Conservation (phyloP, 2,329 filamentous ascomycete genomes). For the Fusarium acutatum region DNA sequence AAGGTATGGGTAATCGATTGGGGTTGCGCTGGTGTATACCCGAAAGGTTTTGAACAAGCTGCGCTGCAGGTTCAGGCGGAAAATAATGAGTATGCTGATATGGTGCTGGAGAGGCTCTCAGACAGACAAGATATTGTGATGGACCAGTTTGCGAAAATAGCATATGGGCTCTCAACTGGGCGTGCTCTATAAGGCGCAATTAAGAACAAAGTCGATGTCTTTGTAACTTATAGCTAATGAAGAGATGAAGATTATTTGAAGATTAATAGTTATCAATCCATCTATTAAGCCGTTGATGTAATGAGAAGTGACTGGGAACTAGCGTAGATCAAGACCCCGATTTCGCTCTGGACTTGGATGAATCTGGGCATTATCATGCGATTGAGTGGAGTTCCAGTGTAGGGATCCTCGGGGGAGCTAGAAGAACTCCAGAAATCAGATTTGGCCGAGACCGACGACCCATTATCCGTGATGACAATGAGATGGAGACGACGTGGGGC, state of each 20-base stretch:
- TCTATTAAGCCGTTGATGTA: rapidly evolving
- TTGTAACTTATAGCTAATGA: rapidly evolving
- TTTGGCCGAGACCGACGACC: not conserved
- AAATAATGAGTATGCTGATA: rapidly evolving
- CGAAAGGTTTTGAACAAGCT: rapidly evolving
- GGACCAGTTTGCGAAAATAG: rapidly evolving
- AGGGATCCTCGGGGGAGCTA: constrained; percentile 8
- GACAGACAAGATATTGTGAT: rapidly evolving
- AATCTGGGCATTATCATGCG: not conserved
- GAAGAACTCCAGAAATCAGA: constrained; percentile 1
- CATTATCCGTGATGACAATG: not conserved
- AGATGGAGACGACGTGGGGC: not conserved
- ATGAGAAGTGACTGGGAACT: rapidly evolving
- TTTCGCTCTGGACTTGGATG: not conserved
- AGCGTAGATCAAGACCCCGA: rapidly evolving
- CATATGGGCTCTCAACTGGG: rapidly evolving
- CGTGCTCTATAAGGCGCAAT: rapidly evolving
- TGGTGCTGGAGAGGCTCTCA: rapidly evolving
- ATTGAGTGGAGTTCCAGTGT: not conserved
- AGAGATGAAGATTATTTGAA: rapidly evolving
- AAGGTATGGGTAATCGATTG: rapidly evolving
- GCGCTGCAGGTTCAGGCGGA: not conserved
- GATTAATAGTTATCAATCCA: rapidly evolving
- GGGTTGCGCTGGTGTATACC: not conserved
- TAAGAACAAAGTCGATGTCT: rapidly evolving